Evolutionary conservation across 352 stramenopile genomes (phyloP).

Genomic region (Phytophthora pisi): DNA sequence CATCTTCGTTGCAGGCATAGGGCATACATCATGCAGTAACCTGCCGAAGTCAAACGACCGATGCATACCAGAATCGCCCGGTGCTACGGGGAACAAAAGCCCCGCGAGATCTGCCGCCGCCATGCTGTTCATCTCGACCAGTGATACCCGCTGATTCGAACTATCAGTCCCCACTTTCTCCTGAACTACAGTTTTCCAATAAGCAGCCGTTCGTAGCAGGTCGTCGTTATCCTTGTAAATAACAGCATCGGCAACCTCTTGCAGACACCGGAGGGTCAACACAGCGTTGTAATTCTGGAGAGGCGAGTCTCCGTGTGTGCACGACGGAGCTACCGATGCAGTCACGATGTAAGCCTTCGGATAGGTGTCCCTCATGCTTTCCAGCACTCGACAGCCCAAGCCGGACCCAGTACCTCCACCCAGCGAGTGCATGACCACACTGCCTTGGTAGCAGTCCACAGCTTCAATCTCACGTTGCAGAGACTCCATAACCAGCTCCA

Average conservation of each 20-base stretch:
- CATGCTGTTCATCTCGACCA: slow-evolving; percentile 68
- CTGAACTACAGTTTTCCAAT: slow-evolving; percentile 52
- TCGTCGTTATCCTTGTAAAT: slow-evolving; percentile 91
- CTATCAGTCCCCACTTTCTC: slow-evolving; percentile 5
- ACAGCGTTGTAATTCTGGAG: slow-evolving; percentile 90
- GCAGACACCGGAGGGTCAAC: slow-evolving; percentile 71
- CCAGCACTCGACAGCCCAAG: slow-evolving; percentile 81
- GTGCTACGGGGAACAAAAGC: slow-evolving; percentile 51
- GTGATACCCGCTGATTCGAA: slow-evolving; percentile 37
- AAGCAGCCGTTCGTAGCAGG: slow-evolving; percentile 52
- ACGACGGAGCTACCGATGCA: slow-evolving; percentile 73
- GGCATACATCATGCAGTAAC: slow-evolving; percentile 66
- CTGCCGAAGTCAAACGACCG: slow-evolving; percentile 60
- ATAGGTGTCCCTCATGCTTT: slow-evolving; percentile 82
- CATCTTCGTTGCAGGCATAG: slow-evolving; percentile 64
- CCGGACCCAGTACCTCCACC: slow-evolving; percentile 84
- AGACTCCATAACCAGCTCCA: slow-evolving; percentile 78
- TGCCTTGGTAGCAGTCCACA: slow-evolving; percentile 74
- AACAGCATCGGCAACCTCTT: slow-evolving; percentile 74
- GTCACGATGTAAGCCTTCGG: slow-evolving; percentile 71
- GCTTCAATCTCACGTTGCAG: slow-evolving; percentile 73
- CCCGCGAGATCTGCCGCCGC: slow-evolving; percentile 64
- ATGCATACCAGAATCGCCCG: slow-evolving; percentile 6
- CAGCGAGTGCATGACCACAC: slow-evolving; percentile 79
- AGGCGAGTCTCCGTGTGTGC: slow-evolving; percentile 64